These are phyloP conservation scores for Prunus yedoensis DNA, from an alignment of 331 rosid species.

Conservation along the genomic window DNA sequence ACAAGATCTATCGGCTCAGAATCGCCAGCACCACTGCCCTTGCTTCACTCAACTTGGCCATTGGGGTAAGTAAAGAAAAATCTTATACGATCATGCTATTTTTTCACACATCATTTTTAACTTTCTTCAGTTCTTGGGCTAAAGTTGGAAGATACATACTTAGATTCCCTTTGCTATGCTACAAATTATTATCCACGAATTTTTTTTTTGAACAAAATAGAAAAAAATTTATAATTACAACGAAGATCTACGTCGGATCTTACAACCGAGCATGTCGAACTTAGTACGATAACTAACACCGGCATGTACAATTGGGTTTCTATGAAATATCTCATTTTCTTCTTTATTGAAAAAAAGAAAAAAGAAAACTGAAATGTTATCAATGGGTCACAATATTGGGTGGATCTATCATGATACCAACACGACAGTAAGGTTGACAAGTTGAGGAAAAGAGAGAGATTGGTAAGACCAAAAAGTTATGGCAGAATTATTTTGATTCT, in stretches of 20 bases:
- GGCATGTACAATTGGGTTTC: no score
- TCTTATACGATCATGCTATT: background rate
- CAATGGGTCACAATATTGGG: background rate
- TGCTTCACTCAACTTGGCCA: conserved; percentile 79
- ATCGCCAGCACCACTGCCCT: conserved; percentile 76
- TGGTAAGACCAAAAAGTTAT: background rate
- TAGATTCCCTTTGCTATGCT: background rate
- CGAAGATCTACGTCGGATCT: no score
- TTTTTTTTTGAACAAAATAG: no score
- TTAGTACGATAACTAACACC: no score
- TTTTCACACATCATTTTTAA: background rate
- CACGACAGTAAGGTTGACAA: background rate
- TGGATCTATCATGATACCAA: background rate
- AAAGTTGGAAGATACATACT: background rate
- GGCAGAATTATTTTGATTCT: background rate
- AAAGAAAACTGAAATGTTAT: no score
- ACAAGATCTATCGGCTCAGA: conserved; percentile 69
- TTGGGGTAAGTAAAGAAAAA: conserved; percentile 42
- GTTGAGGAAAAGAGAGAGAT: background rate
- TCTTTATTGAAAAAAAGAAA: no score
- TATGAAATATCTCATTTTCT: no score
- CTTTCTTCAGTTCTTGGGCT: background rate
- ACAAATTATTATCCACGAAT: no score
- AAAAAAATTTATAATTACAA: no score
- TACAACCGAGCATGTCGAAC: accelerated